phyloP scores from a whole-genome alignment of 495 filamentous ascomycete genomes.

The Penicillium mononematosum region DNA sequence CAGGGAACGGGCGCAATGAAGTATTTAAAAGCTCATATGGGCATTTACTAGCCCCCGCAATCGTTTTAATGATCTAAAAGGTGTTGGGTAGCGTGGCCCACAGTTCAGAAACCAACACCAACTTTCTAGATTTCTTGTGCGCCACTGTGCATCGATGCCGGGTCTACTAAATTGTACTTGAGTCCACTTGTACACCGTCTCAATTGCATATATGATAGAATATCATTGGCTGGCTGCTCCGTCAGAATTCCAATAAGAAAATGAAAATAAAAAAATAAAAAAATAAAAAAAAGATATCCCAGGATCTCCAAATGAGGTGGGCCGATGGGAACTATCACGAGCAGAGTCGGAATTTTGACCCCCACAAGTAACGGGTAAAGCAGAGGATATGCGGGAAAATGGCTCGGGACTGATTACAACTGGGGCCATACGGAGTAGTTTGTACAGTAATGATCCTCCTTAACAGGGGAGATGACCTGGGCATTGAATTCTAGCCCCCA shows the following conservation, averaged over 20 bases:
- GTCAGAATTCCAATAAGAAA: background rate
- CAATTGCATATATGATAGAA: background rate
- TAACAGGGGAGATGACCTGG: slow-evolving; percentile 3
- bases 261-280: background rate
- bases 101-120: slow-evolving; percentile 8
- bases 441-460: slow-evolving; percentile 9
- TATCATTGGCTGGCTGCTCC: background rate
- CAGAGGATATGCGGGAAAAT: slow-evolving; percentile 4
- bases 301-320: slow-evolving; percentile 11
- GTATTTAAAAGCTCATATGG: slow-evolving; percentile 10
- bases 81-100: slow-evolving; percentile 11
- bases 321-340: slow-evolving; percentile 18
- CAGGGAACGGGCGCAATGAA: slow-evolving; percentile 22
- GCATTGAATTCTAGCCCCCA: slow-evolving; percentile 12
- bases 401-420: slow-evolving; percentile 6
- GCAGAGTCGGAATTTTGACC: slow-evolving; percentile 12
- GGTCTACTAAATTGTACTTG: background rate
- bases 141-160: slow-evolving; percentile 1
- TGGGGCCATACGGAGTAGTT: background rate
- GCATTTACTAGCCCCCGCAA: slow-evolving; percentile 10
- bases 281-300: background rate
- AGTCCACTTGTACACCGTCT: slow-evolving; percentile 4
- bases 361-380: slow-evolving; percentile 11
- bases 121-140: slow-evolving; percentile 11
- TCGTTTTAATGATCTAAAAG: slow-evolving; percentile 6